A percentile compares a stretch with the other conserved stretches of the same genome.
phyloP scores from a whole-genome alignment of 306 rosid species.

The Ammopiptanthus mongolicus region DNA sequence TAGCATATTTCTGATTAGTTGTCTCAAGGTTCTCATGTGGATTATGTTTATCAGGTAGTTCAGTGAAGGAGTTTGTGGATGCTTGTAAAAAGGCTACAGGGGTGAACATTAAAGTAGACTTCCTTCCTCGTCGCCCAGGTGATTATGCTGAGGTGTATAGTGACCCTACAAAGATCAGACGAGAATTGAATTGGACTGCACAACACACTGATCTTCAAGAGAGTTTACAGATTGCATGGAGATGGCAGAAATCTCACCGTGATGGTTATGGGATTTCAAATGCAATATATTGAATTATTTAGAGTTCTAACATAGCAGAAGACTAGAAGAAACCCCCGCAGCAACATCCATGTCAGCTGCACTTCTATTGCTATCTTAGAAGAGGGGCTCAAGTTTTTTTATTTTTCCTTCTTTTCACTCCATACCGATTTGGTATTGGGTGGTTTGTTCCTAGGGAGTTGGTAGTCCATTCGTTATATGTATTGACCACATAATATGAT shows the following conservation, averaged over 20 bases:
- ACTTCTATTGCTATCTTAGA: constrained; percentile 24
- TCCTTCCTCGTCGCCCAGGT: constrained; percentile 81
- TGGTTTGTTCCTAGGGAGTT: constrained; percentile 36
- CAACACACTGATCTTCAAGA: constrained; percentile 52
- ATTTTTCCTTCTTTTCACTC: background rate
- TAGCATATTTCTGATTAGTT: background rate
- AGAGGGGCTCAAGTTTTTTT: constrained; percentile 10
- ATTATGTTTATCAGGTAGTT: constrained; percentile 58
- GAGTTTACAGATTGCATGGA: constrained; percentile 80
- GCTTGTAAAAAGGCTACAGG: constrained; percentile 94
- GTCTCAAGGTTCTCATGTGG: background rate
- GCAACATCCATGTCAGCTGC: constrained; percentile 24
- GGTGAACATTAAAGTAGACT: constrained; percentile 65
- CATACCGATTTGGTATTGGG: constrained; percentile 32
- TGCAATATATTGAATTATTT: constrained; percentile 32
- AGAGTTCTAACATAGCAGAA: constrained; percentile 27
- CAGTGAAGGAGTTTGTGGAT: constrained; percentile 89
- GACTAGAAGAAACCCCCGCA: constrained; percentile 15
- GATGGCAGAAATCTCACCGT: constrained; percentile 83
- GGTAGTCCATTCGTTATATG: constrained; percentile 47
- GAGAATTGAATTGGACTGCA: constrained; percentile 80
- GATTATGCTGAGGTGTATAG: constrained; percentile 91
- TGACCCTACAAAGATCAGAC: constrained; percentile 67
- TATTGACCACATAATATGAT: constrained; percentile 44
- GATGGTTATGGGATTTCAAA: constrained; percentile 59